phyloP scores from a whole-genome alignment of 345 rosid species.

The Acer yangbiense region DNA sequence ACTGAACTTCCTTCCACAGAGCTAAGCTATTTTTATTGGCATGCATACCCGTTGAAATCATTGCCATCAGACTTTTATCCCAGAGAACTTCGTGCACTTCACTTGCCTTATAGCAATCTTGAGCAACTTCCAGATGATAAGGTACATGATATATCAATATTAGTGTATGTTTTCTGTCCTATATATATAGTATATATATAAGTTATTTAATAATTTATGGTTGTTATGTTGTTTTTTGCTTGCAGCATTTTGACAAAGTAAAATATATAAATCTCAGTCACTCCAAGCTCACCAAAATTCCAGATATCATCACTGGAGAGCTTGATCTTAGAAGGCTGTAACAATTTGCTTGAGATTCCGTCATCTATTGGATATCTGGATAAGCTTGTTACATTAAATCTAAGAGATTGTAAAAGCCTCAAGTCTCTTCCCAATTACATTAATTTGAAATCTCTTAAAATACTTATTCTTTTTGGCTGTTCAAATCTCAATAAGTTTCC shows the following conservation, averaged over 20 bases:
- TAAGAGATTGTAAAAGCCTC: conserved; percentile 21
- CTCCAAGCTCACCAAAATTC: not conserved
- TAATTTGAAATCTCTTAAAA: not conserved
- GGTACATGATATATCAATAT: no score
- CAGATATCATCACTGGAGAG: conserved; percentile 19
- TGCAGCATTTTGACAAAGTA: not conserved
- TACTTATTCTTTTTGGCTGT: conserved; percentile 15
- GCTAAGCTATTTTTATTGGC: not conserved
- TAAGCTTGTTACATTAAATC: not conserved
- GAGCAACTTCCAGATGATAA: not conserved
- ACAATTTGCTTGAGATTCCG: conserved; percentile 13
- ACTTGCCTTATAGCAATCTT: not conserved
- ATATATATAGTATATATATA: no score
- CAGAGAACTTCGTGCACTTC: not conserved
- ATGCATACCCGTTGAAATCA: not conserved
- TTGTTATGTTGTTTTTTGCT: no score
- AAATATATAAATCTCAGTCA: no score
- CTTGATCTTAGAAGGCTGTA: conserved; percentile 14
- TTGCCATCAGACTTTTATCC: not conserved
- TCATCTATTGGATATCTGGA: conserved; percentile 15
- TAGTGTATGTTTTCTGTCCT: no score
- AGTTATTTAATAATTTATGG: no score
- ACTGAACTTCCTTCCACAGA: not conserved
- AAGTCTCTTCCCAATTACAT: conserved; percentile 8
- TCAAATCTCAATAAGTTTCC: conserved; percentile 19